phyloP scores from a whole-genome alignment of 345 rosid species.

The Camelina neglecta region DNA sequence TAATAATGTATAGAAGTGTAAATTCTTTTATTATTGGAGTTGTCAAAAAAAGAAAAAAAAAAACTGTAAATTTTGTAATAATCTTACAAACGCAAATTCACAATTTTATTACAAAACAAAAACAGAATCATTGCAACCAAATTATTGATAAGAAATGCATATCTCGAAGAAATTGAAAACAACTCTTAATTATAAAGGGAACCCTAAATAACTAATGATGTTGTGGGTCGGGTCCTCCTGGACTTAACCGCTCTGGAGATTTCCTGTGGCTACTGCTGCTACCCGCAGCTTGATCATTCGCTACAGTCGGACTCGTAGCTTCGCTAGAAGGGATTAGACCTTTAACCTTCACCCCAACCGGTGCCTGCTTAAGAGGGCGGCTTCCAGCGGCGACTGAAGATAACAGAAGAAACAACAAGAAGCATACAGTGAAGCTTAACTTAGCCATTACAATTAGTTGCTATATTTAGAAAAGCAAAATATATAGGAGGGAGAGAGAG shows the following conservation, averaged over 20 bases:
- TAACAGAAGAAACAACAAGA: conserved; percentile 42
- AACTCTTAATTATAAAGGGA: conserved; percentile 33
- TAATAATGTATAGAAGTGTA: no score
- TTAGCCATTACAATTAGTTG: conserved; percentile 37
- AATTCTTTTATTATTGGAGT: no score
- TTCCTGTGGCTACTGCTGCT: conserved; percentile 27
- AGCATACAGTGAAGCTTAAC: conserved; percentile 26
- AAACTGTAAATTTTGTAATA: conserved; percentile 22
- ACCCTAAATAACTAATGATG: conserved; percentile 48
- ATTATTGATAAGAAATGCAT: conserved; percentile 38
- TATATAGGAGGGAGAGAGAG: not conserved
- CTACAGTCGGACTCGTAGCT: conserved; percentile 13
- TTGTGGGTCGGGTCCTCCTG: conserved; percentile 58
- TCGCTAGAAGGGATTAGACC: conserved; percentile 32
- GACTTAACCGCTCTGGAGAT: conserved; percentile 46
- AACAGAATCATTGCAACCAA: conserved; percentile 29
- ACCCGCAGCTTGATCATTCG: conserved; percentile 23
- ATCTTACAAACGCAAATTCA: conserved; percentile 24
- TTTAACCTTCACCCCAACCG: conserved; percentile 28
- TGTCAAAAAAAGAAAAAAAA: no score
- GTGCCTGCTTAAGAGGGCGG: conserved; percentile 38
- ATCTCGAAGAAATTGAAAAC: conserved; percentile 28
- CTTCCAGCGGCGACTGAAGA: conserved; percentile 23
- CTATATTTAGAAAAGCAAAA: conserved; percentile 6
- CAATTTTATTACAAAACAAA: conserved; percentile 11